Conservation (phyloP, 2,329 filamentous ascomycete genomes). For the Fusarium napiforme region DNA sequence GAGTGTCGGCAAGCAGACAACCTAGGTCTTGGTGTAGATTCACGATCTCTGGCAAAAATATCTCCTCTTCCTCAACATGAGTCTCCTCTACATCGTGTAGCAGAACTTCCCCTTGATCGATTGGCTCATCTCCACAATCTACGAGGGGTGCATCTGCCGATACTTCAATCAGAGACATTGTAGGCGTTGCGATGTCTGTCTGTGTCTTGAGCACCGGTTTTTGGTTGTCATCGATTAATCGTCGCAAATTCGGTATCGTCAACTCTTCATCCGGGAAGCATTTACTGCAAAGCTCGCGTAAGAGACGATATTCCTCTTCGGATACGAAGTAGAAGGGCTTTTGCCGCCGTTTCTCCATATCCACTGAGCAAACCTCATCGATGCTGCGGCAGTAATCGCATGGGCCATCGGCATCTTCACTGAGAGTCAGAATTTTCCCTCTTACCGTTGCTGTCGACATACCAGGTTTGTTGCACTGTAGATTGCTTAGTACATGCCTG, state of each 20-base stretch:
- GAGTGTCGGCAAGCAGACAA: neutral
- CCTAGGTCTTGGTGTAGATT: neutral
- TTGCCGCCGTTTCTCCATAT: neutral
- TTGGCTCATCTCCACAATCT: fast-evolving
- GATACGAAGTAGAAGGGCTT: neutral
- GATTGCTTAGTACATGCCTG: no score
- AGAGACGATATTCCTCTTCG: fast-evolving
- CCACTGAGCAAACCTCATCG: neutral
- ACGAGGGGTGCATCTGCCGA: neutral
- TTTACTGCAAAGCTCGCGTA: fast-evolving
- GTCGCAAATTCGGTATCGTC: neutral
- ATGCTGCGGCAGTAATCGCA: neutral
- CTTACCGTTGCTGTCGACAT: fast-evolving
- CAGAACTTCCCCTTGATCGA: fast-evolving
- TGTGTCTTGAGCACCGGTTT: fast-evolving
- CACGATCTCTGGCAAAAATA: neutral
- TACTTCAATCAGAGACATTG: neutral
- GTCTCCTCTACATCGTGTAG: neutral
- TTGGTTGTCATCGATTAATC: neutral
- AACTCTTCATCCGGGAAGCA: neutral
- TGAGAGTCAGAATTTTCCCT: neutral
- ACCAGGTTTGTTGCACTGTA: neutral
- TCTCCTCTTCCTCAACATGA: neutral
- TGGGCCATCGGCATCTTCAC: neutral
- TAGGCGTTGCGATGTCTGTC: fast-evolving